Evolutionary conservation across 768 basidiomycete genomes (phyloP), one percentile per base, ranked within the genome.

Genomic region (Lyophyllum decastes): DNA sequence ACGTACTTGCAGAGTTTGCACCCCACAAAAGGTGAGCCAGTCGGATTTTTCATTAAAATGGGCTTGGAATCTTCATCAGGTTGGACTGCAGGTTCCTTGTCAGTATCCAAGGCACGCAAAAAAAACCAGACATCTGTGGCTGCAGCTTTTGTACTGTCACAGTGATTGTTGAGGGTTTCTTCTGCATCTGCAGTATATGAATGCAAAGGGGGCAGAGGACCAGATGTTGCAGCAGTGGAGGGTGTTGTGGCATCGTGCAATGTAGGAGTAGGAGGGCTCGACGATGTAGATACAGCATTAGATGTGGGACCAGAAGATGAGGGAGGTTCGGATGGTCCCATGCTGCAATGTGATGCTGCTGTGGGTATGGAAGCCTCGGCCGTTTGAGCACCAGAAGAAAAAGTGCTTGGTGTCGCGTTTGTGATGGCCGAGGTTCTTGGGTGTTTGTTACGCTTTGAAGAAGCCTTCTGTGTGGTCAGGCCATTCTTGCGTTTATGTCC

Each of bases 81-180:
- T n/a, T n/a, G 22, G 3, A 26, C 35, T 12, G 4, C 40, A 1
- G 57, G 57, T 40, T 53, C 35, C 38, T 26, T 14, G 19, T 38
- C 19, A 17, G 52, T 48, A 48, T 58, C 45, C 4, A 58, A 35
- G 5, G 33, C 43, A 34, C 25, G 44, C 26, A 58, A 9, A 49
- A 52, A 58, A 21, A 40, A 40, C 57, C 57, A 53, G 10, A 58
- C 52, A 49, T 58, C 57, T 3, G 52, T 53, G 1, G 52, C 57
- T 19, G 43, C 27, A 52, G 35, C 16, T 47, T 47, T 47, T 4
- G 24, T 26, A 26, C 11, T 14, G 4, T 27, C 14, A 27, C 46
- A 26, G 46, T 25, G 16, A 24, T 24, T 17, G 16, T 47, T 47
- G 12, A 45, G 44, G 19, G 11, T n/a, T n/a, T n/a, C 25, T 25